Evolutionary conservation across 2,329 filamentous ascomycete species (phyloP).

Genomic region (Penicillium sp.): DNA sequence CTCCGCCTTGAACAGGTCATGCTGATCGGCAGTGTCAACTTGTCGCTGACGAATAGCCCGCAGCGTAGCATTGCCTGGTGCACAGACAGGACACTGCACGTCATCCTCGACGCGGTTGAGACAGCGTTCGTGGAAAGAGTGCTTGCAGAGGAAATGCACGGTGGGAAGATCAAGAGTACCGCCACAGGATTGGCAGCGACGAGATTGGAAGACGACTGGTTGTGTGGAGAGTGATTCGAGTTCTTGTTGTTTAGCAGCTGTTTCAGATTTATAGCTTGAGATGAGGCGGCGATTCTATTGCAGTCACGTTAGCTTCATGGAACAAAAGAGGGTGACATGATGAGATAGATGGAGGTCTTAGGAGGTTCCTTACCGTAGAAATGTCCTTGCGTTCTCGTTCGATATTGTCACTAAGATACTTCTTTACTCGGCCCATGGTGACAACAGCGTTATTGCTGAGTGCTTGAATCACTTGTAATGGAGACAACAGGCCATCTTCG

Average conservation of each 20-base stretch:
- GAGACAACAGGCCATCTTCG: conserved; percentile 87
- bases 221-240: conserved; percentile 74
- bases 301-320: conserved; percentile 28
- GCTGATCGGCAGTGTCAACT: conserved; percentile 79
- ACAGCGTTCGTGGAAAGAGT: conserved; percentile 93
- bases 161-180: conserved; percentile 79
- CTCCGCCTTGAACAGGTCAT: conserved; percentile 85
- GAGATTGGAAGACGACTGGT: conserved; percentile 86
- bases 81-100: conserved; percentile 83
- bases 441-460: conserved; percentile 77
- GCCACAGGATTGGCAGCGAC: conserved; percentile 80
- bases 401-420: conserved; percentile 86
- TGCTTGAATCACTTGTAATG: conserved; percentile 93
- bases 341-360: neutral
- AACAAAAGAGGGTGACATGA: neutral
- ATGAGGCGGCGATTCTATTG: conserved; percentile 73
- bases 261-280: conserved; percentile 79
- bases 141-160: conserved; percentile 96
- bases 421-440: conserved; percentile 96
- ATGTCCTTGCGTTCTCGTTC: conserved; percentile 87
- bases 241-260: conserved; percentile 74
- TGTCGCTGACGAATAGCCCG: conserved; percentile 83
- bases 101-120: conserved; percentile 66
- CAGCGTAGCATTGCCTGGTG: conserved; percentile 81
- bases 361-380: conserved; percentile 46